Conservation (phyloP, 116 monocot species). For the Phalaenopsis hybrid region DNA sequence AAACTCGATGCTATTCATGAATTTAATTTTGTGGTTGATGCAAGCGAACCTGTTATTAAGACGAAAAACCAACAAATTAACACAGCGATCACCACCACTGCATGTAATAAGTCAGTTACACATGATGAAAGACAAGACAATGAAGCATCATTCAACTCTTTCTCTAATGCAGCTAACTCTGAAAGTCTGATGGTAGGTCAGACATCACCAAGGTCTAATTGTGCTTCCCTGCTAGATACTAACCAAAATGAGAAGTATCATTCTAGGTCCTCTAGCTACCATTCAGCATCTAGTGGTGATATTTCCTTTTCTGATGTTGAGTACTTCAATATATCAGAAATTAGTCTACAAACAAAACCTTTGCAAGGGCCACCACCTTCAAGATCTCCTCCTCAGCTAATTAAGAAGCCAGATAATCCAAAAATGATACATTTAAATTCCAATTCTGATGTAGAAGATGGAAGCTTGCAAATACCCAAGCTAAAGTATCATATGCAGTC, state of each 20-base stretch:
- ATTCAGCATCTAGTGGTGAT: too few relatives aligned
- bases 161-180: constrained; percentile 11
- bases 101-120: too few relatives aligned
- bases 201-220: background rate
- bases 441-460: constrained; percentile 5
- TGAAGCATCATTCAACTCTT: constrained; percentile 3
- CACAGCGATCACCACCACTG: background rate
- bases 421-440: too few relatives aligned
- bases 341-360: constrained; percentile 55
- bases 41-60: constrained; percentile 6
- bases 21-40: constrained; percentile 24
- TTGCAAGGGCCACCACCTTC: constrained; percentile 56
- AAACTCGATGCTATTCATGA: constrained; percentile 26
- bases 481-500: constrained; percentile 2
- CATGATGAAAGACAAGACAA: background rate
- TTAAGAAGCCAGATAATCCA: constrained; percentile 13
- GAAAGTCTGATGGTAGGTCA: constrained; percentile 9
- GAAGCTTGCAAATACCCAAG: constrained; percentile 1
- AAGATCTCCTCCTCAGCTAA: constrained; percentile 51
- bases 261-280: constrained; percentile 29
- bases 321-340: too few relatives aligned
- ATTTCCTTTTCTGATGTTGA: too few relatives aligned
- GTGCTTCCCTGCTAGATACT: constrained; percentile 11
- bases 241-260: constrained; percentile 16
- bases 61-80: background rate